These are phyloP conservation scores for Coprinopsis strossmayeri DNA, from an alignment of 768 basidiomycete species.

Conservation along the genomic window DNA sequence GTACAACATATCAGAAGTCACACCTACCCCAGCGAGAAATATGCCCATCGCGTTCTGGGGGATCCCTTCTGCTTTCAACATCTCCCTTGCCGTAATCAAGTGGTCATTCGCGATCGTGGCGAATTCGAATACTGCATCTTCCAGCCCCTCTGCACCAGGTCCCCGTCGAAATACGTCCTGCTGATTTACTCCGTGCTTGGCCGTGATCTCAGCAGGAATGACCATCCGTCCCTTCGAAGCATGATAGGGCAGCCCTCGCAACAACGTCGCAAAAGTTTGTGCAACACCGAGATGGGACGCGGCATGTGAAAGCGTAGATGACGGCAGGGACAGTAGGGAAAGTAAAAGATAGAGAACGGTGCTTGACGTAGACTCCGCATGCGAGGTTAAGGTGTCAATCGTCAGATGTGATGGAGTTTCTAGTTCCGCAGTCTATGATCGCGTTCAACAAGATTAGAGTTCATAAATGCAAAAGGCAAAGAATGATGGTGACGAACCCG, in stretches of 20 bases:
- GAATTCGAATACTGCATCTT: constrained; percentile 79
- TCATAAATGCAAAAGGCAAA: constrained; percentile 5
- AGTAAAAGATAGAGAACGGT: constrained; percentile 73
- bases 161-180: constrained; percentile 70
- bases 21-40: constrained; percentile 65
- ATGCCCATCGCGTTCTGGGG: constrained; percentile 60
- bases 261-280: constrained; percentile 61
- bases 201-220: constrained; percentile 78
- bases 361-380: constrained; percentile 77
- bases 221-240: constrained; percentile 63
- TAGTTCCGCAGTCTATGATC: constrained; percentile 56
- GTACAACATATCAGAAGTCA: constrained; percentile 14
- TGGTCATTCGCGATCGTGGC: constrained; percentile 79
- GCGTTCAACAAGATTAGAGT: constrained; percentile 14
- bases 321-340: constrained; percentile 51
- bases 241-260: constrained; percentile 76
- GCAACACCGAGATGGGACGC: constrained; percentile 79
- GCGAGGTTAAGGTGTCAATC: constrained; percentile 56
- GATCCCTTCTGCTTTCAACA: constrained; percentile 52
- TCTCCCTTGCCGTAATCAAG: constrained; percentile 63
- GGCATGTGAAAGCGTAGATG: constrained; percentile 62
- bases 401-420: constrained; percentile 60
- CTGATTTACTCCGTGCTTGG: constrained; percentile 69
- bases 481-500: constrained; percentile 43
- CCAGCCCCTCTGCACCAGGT: constrained; percentile 49